Base-by-base conservation (phyloP, 192 early-diverging fungal species). In the Thamnidium elegans region DNA sequence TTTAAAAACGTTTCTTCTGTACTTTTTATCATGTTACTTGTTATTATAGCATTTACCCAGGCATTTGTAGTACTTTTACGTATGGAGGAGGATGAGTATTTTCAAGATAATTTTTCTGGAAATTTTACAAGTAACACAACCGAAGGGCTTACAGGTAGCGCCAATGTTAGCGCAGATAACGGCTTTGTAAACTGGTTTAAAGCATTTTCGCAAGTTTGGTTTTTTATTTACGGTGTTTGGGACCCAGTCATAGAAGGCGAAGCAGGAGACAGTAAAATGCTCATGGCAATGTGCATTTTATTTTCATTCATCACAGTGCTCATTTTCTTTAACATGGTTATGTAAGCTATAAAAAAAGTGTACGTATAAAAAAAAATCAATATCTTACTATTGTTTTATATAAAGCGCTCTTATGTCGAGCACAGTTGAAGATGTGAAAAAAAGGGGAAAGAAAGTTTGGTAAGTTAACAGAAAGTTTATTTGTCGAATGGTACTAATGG, bases 291-390 rank as follows among this genome's bases (percentile, higher is more conserved):
- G 20, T 31, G 19, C 14, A 20, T 64, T 26, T 19, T 54, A 4
- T 51, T 64, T 42, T 64, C 51, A 23, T 54, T 64, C 42, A 20
- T 42, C 8, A 54, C 30, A 9, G 50, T 51, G 13, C 54, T 64
- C 15, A 54, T 64, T 15, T 51, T 64, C n/a, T 64, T 64, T 32
- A 64, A 64, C 30, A 64, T 64, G 50, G 31, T 64, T 10, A 64
- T 64, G 63, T 64, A 64, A 45, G 62, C 52, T 26, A 21, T 26
- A 30, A 39, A 9, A 17, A 11, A 17, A 26, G 3, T 26, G n/a
- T 26, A 36, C 1, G 9, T 43, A 47, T 15, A 61, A 2, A 47
- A 48, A 31, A 17, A n/a, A 5, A 8, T 9, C 26, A 26, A 39
- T 36, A 19, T 48, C n/a, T 48, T 17, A 48, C 4, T 19, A n/a